A percentile compares a stretch with the other conserved stretches of the same genome.
Conservation (phyloP, 805 yeast genomes). For the Myxozyma lipomycoides region DNA sequence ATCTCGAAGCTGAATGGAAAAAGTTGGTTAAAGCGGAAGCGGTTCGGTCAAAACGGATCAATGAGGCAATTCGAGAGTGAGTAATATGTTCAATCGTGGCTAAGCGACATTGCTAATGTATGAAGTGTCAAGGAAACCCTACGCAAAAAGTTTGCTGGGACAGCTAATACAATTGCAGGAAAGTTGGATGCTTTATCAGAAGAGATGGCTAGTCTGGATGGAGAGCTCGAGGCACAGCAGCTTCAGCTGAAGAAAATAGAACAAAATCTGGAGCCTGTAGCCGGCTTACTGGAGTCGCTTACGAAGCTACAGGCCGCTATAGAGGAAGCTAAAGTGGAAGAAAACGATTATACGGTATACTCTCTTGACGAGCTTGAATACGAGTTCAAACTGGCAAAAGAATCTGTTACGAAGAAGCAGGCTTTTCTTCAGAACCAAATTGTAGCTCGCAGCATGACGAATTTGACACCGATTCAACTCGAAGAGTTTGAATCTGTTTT, state of each 20-base stretch:
- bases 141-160: constrained; percentile 36
- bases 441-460: constrained; percentile 38
- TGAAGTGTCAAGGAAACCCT: constrained; percentile 35
- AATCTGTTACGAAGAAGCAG: constrained; percentile 41
- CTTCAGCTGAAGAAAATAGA: constrained; percentile 37
- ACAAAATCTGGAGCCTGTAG: constrained; percentile 40
- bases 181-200: constrained; percentile 32
- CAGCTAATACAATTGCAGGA: constrained; percentile 36
- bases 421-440: constrained; percentile 44
- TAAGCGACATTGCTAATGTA: constrained; percentile 1
- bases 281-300: constrained; percentile 33
- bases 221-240: constrained; percentile 41
- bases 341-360: constrained; percentile 39
- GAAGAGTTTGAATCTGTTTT: constrained; percentile 47
- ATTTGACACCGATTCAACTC: constrained; percentile 39
- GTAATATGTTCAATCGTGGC: not conserved
- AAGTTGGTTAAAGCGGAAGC: constrained; percentile 36
- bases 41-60: constrained; percentile 35
- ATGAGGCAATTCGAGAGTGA: constrained; percentile 34
- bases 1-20: constrained; percentile 38
- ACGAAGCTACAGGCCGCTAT: constrained; percentile 32
- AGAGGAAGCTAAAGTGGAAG: constrained; percentile 39
- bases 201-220: constrained; percentile 31
- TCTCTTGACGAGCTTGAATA: constrained; percentile 41
- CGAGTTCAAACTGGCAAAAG: constrained; percentile 40